Evolutionary conservation across 495 filamentous ascomycete species (phyloP), one percentile per base, ranked within the genome.

Genomic region (Daldinia decipiens): DNA sequence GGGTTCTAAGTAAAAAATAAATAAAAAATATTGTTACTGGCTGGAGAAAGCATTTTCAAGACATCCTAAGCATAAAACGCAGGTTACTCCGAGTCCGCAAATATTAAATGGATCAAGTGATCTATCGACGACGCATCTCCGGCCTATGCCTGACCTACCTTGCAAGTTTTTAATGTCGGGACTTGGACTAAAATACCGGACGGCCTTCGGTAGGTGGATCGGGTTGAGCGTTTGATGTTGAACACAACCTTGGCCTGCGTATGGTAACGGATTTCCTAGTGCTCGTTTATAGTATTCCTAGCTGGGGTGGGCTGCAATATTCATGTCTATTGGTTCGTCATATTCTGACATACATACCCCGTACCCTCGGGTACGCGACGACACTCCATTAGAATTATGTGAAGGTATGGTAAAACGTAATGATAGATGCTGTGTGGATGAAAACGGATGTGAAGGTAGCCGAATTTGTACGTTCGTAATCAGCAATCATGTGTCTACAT

Each of bases 401-500:
- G 52, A 27, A 57, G 4, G 54, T 32, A 57, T 36, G n/a, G 15
- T 13, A 17, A 40, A 47, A 47, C 8, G 43, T 47, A 27, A 34
- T 38, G 59, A 59, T 52, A 70, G 56, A 65, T 61, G 61, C 38
- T 24, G 43, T 21, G 40, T 17, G 34, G 50, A 52, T 53, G 6
- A 32, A 52, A 68, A 52, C 5, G 51, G 65, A 56, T 36, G 21
- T 56, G 51, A 56, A 56, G 34, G 13, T 24, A 36, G 19, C 17
- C 56, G 11, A 34, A 21, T n/a, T 24, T 50, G n/a, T 24, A 45
- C 8, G 55, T 34, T 26, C 40, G 45, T 62, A 59, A 67, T 71
- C 43, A 47, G 13, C 17, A 72, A 72, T 65, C 65, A 72, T 68
- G 65, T 67, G 64, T 68, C n/a, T 57, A 47, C 50, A 17, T 64